Evolutionary conservation across 768 basidiomycete genomes (phyloP).

Genomic region (Boletus patriciae): DNA sequence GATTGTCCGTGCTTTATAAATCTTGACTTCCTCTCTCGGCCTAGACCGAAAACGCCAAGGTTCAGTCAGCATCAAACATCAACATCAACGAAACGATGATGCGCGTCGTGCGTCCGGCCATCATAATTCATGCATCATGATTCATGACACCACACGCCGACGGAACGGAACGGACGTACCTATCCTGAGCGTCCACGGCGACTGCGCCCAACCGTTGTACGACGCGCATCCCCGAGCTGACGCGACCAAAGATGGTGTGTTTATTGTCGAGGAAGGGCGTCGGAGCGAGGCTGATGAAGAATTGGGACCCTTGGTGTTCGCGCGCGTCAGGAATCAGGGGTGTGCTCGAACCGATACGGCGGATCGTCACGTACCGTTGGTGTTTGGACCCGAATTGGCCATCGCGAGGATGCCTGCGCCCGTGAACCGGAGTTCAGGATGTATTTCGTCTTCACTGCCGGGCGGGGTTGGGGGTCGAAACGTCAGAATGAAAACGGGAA

Average conservation of each 20-base stretch:
- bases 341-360: no score
- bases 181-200: slow-evolving; percentile 83
- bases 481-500: no score
- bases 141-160: no score
- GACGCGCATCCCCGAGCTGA: slow-evolving; percentile 88
- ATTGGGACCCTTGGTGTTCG: slow-evolving; percentile 81
- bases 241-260: slow-evolving; percentile 90
- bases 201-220: slow-evolving; percentile 91
- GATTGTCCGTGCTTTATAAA: slow-evolving; percentile 63
- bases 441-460: slow-evolving; percentile 82
- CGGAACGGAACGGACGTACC: slow-evolving; percentile 33
- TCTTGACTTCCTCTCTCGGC: slow-evolving; percentile 82
- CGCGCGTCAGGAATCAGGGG: slow-evolving; percentile 12
- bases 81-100: neutral
- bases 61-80: neutral
- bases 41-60: slow-evolving; percentile 20
- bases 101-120: neutral
- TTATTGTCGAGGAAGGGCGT: slow-evolving; percentile 84
- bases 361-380: slow-evolving; percentile 55
- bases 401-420: slow-evolving; percentile 95
- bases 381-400: slow-evolving; percentile 97
- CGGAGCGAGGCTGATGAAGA: slow-evolving; percentile 84
- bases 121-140: no score
- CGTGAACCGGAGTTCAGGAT: slow-evolving; percentile 89
- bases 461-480: no score